Evolutionary conservation across 768 basidiomycete genomes (phyloP).

Genomic region (Kwoniella europaea): DNA sequence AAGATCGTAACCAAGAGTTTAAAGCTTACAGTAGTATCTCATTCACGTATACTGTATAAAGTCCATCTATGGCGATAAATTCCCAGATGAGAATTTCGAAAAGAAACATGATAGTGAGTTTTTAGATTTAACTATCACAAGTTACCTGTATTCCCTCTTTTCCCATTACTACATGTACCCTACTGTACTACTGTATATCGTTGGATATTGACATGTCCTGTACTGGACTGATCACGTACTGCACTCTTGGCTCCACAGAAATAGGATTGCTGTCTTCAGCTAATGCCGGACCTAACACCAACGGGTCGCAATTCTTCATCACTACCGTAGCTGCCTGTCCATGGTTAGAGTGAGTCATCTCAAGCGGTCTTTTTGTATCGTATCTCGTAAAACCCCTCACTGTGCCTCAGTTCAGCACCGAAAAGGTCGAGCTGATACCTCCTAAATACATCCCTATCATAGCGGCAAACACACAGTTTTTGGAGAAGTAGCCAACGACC

Average conservation of each 20-base stretch:
- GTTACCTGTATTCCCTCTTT: not conserved
- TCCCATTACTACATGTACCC: not conserved
- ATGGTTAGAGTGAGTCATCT: constrained; percentile 53
- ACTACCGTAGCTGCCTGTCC: constrained; percentile 41
- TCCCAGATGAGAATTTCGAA: constrained; percentile 58
- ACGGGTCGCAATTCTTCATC: constrained; percentile 61
- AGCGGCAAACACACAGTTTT: constrained; percentile 68
- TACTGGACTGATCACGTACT: too few relatives aligned
- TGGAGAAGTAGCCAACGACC: constrained; percentile 69
- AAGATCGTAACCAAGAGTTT: too few relatives aligned
- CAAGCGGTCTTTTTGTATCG: not conserved
- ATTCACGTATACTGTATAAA: constrained; percentile 9
- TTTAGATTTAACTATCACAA: not conserved
- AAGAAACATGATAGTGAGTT: constrained; percentile 49
- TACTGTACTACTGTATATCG: too few relatives aligned
- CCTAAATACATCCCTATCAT: not conserved
- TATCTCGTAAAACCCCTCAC: too few relatives aligned
- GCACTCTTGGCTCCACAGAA: constrained; percentile 23
- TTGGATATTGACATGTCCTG: too few relatives aligned
- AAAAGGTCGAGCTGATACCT: not conserved
- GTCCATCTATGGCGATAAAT: constrained; percentile 58
- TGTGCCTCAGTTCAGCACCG: too few relatives aligned
- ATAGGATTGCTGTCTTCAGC: constrained; percentile 65
- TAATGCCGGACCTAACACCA: constrained; percentile 67
- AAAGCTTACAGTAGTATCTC: not conserved